Evolutionary conservation across 805 yeast genomes (phyloP), one percentile per base, ranked within the genome.

Genomic region (Schwanniomyces sp.): DNA sequence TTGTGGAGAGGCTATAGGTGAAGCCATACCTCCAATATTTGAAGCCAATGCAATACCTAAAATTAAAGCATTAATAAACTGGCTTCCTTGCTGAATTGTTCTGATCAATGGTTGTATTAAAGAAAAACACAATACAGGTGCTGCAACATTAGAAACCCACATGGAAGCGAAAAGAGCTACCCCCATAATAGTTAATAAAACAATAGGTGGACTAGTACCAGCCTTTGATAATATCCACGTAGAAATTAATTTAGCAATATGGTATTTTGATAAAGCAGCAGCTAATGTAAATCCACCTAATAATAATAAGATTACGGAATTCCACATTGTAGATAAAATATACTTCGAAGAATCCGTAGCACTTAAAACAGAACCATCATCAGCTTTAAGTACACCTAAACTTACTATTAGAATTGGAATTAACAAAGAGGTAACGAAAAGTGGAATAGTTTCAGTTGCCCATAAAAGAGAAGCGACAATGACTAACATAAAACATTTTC

Each of bases 361-460:
- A 41, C 49, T 57, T 82, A 78, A 76, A 2, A 65, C 58, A 18
- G 74, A 54, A 1, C 81, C 82, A 53, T 72, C 76, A 6, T 57
- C 65, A 43, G 84, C 82, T 52, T 84, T 85, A 54, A 87, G 65
- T 1, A 90, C 91, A 3, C 84, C 80, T 17, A 90, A 74, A 0
- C 83, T 64, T 1, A 94, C 96, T 36, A 90, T 82, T 44, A 92
- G 69, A 40, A 92, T 71, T 1, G 99, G 99, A 16, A 94, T 80
- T 32, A 89, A 58, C 47, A 92, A 65, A 0, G 97, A 86, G 1
- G 99, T 92, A 12, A 87, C 95, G 67, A 89, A 94, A 38, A 92
- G 72, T 5, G 98, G 98, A 53, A 92, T 82, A 0, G 96, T 82
- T 62, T 92, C 99, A 9, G 97, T 88, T 0, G 98, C 97, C 99